Evolutionary conservation across 2,329 filamentous ascomycete genomes (phyloP).

Genomic region (Huntiella bhutanensis): DNA sequence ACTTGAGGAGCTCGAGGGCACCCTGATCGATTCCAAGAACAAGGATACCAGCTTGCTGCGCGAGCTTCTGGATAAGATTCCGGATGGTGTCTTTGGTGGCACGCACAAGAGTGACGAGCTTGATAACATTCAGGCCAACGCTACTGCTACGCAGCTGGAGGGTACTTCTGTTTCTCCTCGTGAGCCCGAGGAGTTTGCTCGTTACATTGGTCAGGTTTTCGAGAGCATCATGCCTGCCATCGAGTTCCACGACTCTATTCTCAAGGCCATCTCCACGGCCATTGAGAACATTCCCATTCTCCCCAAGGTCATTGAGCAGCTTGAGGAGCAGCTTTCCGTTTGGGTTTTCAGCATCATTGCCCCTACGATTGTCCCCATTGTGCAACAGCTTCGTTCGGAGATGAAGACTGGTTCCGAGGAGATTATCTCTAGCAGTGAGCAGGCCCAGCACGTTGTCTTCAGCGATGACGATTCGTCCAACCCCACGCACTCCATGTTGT

Average conservation of each 20-base stretch:
- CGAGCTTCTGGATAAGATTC: constrained; percentile 64
- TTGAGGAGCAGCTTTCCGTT: constrained; percentile 71
- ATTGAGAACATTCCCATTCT: constrained; percentile 75
- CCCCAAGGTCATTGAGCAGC: constrained; percentile 66
- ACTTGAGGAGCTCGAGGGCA: constrained; percentile 72
- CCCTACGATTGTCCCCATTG: constrained; percentile 70
- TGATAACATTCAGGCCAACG: constrained; percentile 61
- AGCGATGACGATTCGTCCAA: constrained; percentile 56
- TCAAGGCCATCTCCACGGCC: constrained; percentile 58
- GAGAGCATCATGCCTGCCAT: constrained; percentile 75
- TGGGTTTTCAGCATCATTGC: constrained; percentile 88
- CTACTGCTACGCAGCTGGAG: constrained; percentile 54
- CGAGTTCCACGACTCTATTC: constrained; percentile 74
- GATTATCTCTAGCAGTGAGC: constrained; percentile 67
- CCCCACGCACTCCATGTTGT: constrained; percentile 88
- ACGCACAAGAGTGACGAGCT: constrained; percentile 57
- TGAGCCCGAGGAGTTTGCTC: constrained; percentile 66
- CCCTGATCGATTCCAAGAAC: constrained; percentile 45
- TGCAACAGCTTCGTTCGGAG: constrained; percentile 72
- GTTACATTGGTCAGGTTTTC: constrained; percentile 54
- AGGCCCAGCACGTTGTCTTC: constrained; percentile 77
- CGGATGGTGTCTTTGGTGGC: constrained; percentile 58
- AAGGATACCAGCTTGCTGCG: constrained; percentile 57
- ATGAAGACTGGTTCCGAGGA: constrained; percentile 70
- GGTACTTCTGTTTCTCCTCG: constrained; percentile 56